Evolutionary conservation across 2,329 filamentous ascomycete species (phyloP), one percentile per base, ranked within the genome.

Genomic region (Penicillium oxalicum): DNA sequence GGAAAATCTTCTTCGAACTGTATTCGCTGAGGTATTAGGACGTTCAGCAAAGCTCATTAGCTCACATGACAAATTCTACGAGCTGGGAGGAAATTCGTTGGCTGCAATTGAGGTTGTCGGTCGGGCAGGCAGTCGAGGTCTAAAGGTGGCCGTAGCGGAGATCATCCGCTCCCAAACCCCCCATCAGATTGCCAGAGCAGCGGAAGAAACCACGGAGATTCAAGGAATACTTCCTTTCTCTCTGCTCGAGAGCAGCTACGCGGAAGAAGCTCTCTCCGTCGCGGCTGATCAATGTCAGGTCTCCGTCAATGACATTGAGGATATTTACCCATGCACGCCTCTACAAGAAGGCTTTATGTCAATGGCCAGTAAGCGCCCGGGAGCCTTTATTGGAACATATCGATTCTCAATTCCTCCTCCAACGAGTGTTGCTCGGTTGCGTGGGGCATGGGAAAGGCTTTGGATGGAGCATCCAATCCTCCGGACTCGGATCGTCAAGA

Each of bases 311-410:
- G 43, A 53, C 11, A 58, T 70, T 9, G 64, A 69, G 45, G 69
- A 73, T 45, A 58, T 63, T 2, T 70, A 70, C 44, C 69, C 69
- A 0, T 65, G 60, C 8, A 72, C 66, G 8, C 59, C 69, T 3
- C 55, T 72, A 0, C 70, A 73, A 49, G 68, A 71, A 54, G 70
- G 67, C 5, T 60, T 48, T 9, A 44, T 48, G 35, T 65, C 68
- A 0, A 56, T 72, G 7, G 42, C 40, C 2, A 44, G 25, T 5
- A 33, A 24, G 12, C 27, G 9, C 11, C 40, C 46, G 4, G 46
- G 46, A 4, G 26, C 46, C 33, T 44, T 44, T 35, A 39, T 48
- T n/a, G 46, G 40, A 9, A 44, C 39, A 26, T 48, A 48, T 24
- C 34, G 26, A 11, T 48, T 48, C 34, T 44, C 25, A 6, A 32